Evolutionary conservation across 2,329 filamentous ascomycete species (phyloP), one percentile per base, ranked within the genome.

Genomic region (Lasiodiplodia hormozganensis): DNA sequence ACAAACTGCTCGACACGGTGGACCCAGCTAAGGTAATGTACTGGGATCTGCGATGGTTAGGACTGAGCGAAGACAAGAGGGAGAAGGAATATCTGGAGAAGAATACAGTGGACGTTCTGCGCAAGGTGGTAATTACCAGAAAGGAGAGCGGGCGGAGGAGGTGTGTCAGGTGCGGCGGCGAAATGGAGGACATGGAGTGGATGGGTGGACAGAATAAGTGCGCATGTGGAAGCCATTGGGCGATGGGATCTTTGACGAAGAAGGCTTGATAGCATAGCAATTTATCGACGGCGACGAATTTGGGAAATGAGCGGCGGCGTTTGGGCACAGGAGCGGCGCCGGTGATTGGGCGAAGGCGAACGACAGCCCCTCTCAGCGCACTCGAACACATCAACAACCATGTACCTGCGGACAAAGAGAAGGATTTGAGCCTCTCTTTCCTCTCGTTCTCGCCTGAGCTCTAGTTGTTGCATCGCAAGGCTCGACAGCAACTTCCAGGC

Each of bases 11-110:
- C 16, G 74, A 87, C 3, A 79, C 77, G 23, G 82, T 94, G 66
- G 88, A 96, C 71, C 85, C 88, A 34, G 86, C 89, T 11, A 85
- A 85, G 70, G 83, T 97, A 60, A 92, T 92, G 80, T 91, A 93
- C 78, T 87, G 88, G 60, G 88, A 96, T 75, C 92, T 89, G 67
- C 84, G 84, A 60, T 86, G 92, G 76, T 83, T 96, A 12, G 90
- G 91, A 5, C 82, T 93, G 16, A 85, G 86, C 11, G 85, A 89
- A 65, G 87, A 89, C 69, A 79, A 79, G 16, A 81, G 82, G 21
- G 86, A 85, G 4, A 87, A 88, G 71, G 79, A 85, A 11, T 92
- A 90, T 77, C 87, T 86, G 70, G 84, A 85, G n/a, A 81, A 83
- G 36, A 85, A 89, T 74, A 84, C 90, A 28, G 82, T 85, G 10